phyloP scores from a whole-genome alignment of 176 grass and related monocot species.

The Eremochloa ophiuroides region DNA sequence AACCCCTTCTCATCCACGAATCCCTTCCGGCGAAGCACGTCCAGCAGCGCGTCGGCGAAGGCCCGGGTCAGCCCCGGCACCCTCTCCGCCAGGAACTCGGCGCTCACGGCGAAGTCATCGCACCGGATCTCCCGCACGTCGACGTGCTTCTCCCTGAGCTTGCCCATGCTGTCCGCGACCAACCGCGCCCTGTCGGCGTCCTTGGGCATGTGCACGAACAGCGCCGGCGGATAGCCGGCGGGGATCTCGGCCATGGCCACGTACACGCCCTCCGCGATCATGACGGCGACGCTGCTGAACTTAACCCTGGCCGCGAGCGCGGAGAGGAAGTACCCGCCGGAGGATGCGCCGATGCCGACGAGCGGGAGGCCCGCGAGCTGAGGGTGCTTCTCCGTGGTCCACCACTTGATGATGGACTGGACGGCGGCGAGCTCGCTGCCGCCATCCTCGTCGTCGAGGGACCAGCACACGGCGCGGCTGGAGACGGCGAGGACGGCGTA shows the following conservation, averaged over 20 bases:
- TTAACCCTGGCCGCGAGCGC: constrained; percentile 58
- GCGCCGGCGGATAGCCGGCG: constrained; percentile 60
- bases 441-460: constrained; percentile 9
- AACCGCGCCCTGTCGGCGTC: constrained; percentile 33
- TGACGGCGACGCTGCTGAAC: constrained; percentile 63
- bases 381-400: constrained; percentile 33
- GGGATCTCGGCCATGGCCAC: constrained; percentile 31
- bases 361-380: constrained; percentile 59
- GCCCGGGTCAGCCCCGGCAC: constrained; percentile 48
- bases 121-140: constrained; percentile 64
- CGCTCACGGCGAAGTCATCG: constrained; percentile 46
- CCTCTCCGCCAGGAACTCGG: constrained; percentile 39
- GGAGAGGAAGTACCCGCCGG: constrained; percentile 82
- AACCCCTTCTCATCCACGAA: constrained; percentile 75
- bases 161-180: constrained; percentile 40
- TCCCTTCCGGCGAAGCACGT: constrained; percentile 52
- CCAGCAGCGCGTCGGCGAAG: constrained; percentile 41
- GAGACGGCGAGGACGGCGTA: constrained; percentile 72
- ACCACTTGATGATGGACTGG: constrained; percentile 71
- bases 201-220: constrained; percentile 95
- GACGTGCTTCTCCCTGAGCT: constrained; percentile 47
- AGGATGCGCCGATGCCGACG: constrained; percentile 71
- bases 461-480: constrained; percentile 75
- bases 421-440: constrained; percentile 55
- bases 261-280: constrained; percentile 88